phyloP scores from a whole-genome alignment of 306 rosid genomes.

The Datisca glomerata region DNA sequence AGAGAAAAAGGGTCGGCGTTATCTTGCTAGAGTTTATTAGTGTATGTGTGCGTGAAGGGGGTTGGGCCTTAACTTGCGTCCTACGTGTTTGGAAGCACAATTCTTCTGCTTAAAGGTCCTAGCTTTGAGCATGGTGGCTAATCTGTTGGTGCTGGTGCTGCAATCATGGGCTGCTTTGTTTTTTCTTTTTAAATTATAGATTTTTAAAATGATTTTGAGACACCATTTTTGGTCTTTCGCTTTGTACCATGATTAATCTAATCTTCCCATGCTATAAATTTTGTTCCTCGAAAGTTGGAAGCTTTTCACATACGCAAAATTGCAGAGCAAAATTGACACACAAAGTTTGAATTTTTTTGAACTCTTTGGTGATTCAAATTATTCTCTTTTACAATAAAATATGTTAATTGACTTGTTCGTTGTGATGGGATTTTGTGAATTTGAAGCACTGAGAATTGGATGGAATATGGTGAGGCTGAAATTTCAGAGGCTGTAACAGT shows the following conservation, averaged over 20 bases:
- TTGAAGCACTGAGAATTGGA: no score
- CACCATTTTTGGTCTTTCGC: background rate
- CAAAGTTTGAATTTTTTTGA: no score
- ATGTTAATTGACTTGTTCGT: no score
- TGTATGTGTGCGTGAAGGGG: no score
- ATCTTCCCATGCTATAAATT: background rate
- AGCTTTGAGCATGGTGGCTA: constrained; percentile 6
- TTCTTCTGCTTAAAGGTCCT: constrained; percentile 19
- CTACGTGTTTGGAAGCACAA: constrained; percentile 32
- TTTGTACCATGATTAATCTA: background rate
- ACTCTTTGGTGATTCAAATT: no score
- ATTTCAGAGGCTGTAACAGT: no score
- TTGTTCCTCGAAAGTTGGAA: constrained; percentile 43
- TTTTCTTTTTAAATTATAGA: background rate
- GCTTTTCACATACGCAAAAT: constrained; percentile 2
- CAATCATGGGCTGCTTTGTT: constrained; percentile 25
- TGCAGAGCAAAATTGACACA: background rate
- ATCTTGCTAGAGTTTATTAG: constrained; percentile 37
- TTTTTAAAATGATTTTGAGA: background rate
- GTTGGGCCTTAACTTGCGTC: constrained; percentile 39
- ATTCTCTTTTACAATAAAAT: no score
- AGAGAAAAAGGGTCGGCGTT: constrained; percentile 32
- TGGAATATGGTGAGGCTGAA: no score
- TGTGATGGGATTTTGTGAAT: no score
- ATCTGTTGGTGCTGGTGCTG: constrained; percentile 10